Evolutionary conservation across 2,329 filamentous ascomycete species (phyloP).

Genomic region (Aureobasidium sp.): DNA sequence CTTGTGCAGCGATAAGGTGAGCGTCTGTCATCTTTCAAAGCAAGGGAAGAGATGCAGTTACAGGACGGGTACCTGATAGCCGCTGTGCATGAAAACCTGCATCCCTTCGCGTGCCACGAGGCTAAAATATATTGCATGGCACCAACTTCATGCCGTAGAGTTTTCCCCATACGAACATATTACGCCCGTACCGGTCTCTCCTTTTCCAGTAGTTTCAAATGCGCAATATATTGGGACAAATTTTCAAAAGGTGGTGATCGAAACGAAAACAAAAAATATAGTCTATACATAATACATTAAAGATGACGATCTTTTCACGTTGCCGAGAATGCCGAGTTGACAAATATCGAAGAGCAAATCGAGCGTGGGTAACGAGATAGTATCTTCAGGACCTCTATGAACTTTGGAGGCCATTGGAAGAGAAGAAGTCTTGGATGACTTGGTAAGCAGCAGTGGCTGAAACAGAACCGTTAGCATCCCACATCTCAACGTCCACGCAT

Average conservation of each 20-base stretch:
- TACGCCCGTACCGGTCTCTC: background rate
- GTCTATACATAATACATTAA: conserved; percentile 4
- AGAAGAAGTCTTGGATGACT: conserved; percentile 14
- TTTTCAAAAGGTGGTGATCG: background rate
- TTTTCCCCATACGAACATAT: background rate
- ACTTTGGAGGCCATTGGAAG: conserved; percentile 12
- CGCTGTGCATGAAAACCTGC: conserved; percentile 6
- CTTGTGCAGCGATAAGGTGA: background rate
- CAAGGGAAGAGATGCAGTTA: background rate
- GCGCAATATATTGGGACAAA: background rate
- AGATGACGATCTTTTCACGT: too few species aligned
- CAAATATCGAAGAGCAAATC: background rate
- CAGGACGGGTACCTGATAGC: background rate
- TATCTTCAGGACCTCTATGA: background rate
- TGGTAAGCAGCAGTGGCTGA: conserved; percentile 12
- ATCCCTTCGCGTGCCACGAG: conserved; percentile 1
- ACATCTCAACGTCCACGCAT: background rate
- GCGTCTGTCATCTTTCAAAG: background rate
- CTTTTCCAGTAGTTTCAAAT: background rate
- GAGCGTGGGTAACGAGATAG: background rate
- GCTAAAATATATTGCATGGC: background rate
- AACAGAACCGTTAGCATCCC: conserved; percentile 11
- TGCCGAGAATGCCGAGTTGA: background rate
- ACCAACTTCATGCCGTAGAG: background rate
- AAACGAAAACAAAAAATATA: background rate